phyloP scores from a whole-genome alignment of 2,329 filamentous ascomycete genomes.

The Cyanodermella asteris region DNA sequence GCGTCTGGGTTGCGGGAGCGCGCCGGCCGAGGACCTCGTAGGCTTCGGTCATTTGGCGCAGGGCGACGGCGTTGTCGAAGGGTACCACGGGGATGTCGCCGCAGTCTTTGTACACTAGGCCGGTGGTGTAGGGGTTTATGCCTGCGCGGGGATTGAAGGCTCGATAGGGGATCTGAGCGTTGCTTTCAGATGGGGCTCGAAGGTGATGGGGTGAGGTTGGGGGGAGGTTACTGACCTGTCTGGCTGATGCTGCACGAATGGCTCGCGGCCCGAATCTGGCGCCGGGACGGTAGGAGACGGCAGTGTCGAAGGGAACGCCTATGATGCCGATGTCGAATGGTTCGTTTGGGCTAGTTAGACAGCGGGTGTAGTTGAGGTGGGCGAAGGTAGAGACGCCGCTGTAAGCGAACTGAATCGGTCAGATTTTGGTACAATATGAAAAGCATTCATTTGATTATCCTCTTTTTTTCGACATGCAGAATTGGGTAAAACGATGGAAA shows the following conservation, averaged over 20 bases:
- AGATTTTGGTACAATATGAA: too few species aligned
- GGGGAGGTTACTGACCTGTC: too few species aligned
- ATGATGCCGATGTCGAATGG: slow-evolving; percentile 50
- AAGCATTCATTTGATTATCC: too few species aligned
- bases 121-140: slow-evolving; percentile 64
- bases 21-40: slow-evolving; percentile 45
- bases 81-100: slow-evolving; percentile 77
- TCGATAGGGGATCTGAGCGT: slow-evolving; percentile 53
- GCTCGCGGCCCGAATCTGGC: slow-evolving; percentile 72
- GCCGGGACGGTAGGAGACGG: slow-evolving; percentile 45
- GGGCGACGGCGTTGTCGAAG: slow-evolving; percentile 63
- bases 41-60: slow-evolving; percentile 65
- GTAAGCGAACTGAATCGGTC: too few species aligned
- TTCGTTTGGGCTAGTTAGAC: slow-evolving; percentile 41
- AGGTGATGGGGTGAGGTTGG: too few species aligned
- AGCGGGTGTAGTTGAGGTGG: slow-evolving; percentile 46
- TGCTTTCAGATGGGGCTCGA: too few species aligned
- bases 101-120: slow-evolving; percentile 66
- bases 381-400: slow-evolving; percentile 60
- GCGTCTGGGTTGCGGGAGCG: slow-evolving; percentile 11
- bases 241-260: slow-evolving; percentile 62
- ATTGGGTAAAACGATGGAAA: too few species aligned
- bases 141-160: slow-evolving; percentile 64
- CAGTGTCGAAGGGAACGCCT: slow-evolving; percentile 53
- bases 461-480: too few species aligned